Evolutionary conservation across 1,139 yeast genomes (phyloP), one percentile per base, ranked within the genome.

Genomic region (Starmera stellimalicola): DNA sequence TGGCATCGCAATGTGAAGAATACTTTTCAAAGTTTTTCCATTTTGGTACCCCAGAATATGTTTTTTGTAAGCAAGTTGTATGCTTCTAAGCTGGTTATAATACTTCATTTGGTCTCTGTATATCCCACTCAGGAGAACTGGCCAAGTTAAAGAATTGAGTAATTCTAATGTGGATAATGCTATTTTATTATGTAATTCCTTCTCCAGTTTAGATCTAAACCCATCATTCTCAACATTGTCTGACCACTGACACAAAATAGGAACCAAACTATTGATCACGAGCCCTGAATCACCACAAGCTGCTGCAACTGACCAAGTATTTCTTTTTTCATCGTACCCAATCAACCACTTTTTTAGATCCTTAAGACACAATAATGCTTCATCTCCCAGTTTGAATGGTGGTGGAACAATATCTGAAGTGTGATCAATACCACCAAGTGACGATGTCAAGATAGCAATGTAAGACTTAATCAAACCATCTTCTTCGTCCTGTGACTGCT

Each of bases 261-360:
- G 81, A 10, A 80, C 55, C 38, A 91, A 55, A 55, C 91, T 98
- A 47, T 74, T 76, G 2, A 65, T 55, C 4, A 88, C 78, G 19
- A 91, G 63, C 1, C 82, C 82, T 8, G 82, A 74, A 34, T 84
- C 93, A 5, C 88, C 83, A 44, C 94, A 81, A 0, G 95, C 95
- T 32, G 83, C 64, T 0, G 95, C 94, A 14, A 88, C 95, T 44
- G 80, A 87, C 65, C 74, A 79, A 18, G 76, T 65, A 33, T 70
- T 66, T 39, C 72, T 69, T 28, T 67, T 65, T 39, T 84, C 94
- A 53, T 91, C 98, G 33, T 84, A 91, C 1, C 81, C 68, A 44
- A 74, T 74, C 36, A 91, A 70, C 95, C 97, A 88, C 45, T 82
- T 67, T 52, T 84, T 85, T 40, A 91, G 58, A 58, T 91, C 98